A percentile compares a stretch with the other conserved stretches of the same genome.
These are phyloP conservation scores for Sphaceloma murrayae DNA, from an alignment of 2,329 filamentous ascomycete genomes.

Conservation along the genomic window DNA sequence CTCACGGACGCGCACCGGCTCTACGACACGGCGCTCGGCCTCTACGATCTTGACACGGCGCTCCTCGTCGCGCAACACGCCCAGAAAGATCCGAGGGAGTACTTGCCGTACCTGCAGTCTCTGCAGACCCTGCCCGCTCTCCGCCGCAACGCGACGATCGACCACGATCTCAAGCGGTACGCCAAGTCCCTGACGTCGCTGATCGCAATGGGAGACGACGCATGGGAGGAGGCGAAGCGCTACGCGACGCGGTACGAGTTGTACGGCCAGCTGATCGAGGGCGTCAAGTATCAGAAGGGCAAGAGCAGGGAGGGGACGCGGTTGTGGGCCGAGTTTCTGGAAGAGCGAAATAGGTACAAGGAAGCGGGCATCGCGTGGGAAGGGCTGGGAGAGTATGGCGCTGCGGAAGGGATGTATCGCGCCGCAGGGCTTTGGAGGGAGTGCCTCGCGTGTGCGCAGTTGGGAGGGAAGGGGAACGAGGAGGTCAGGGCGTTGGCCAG, in stretches of 20 bases:
- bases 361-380: constrained; percentile 87
- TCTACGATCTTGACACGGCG: constrained; percentile 86
- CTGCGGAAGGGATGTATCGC: constrained; percentile 75
- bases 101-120: constrained; percentile 85
- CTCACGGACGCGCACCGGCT: constrained; percentile 85
- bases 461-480: constrained; percentile 51
- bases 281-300: constrained; percentile 72
- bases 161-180: constrained; percentile 71
- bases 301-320: constrained; percentile 60
- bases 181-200: constrained; percentile 71
- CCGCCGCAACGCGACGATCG: constrained; percentile 72
- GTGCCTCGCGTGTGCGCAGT: constrained; percentile 67
- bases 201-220: constrained; percentile 50
- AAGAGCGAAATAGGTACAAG: constrained; percentile 63
- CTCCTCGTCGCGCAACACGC: constrained; percentile 90
- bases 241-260: constrained; percentile 74
- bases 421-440: constrained; percentile 85
- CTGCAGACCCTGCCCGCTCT: constrained; percentile 64
- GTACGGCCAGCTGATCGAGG: constrained; percentile 64
- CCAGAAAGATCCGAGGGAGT: constrained; percentile 90
- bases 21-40: constrained; percentile 78
- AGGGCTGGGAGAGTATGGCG: constrained; percentile 62
- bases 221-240: constrained; percentile 64
- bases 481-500: constrained; percentile 60
- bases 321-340: constrained; percentile 71